Conservation (phyloP, 2,329 filamentous ascomycete genomes). For the Fusarium armeniacum region DNA sequence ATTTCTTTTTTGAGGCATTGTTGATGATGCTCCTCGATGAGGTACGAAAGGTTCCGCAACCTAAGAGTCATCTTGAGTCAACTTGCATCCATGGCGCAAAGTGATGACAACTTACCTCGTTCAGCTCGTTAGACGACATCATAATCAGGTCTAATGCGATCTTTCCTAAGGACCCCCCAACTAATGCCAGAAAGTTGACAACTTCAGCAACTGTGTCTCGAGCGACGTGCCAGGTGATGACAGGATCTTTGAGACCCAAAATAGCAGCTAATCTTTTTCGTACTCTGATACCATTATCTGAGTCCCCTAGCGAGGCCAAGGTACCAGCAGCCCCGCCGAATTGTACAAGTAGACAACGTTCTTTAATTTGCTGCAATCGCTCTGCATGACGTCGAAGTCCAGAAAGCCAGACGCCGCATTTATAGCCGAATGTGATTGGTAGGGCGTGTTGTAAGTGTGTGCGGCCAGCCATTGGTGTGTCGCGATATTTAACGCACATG, state of each 20-base stretch:
- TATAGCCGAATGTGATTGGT: constrained; percentile 70
- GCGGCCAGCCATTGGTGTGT: constrained; percentile 69
- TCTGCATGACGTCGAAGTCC: constrained; percentile 64
- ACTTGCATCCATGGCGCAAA: constrained; percentile 49
- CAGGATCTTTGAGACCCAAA: constrained; percentile 62
- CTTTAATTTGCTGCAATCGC: constrained; percentile 62
- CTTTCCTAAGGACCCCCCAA: constrained; percentile 68
- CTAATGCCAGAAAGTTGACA: constrained; percentile 65
- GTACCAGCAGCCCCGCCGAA: constrained; percentile 70
- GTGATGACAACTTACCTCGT: constrained; percentile 39
- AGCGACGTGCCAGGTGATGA: constrained; percentile 70
- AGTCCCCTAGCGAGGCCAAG: constrained; percentile 65
- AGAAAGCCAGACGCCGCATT: constrained; percentile 68
- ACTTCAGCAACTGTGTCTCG: constrained; percentile 68
- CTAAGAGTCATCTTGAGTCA: constrained; percentile 65
- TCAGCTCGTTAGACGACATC: constrained; percentile 69
- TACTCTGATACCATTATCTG: constrained; percentile 63
- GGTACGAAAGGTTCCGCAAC: constrained; percentile 62
- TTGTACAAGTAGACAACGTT: constrained; percentile 63
- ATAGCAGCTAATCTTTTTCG: constrained; percentile 64
- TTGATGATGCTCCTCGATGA: constrained; percentile 67
- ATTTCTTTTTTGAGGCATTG: constrained; percentile 72
- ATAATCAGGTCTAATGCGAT: constrained; percentile 69
- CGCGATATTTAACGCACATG: constrained; percentile 61
- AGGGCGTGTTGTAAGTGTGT: constrained; percentile 71